Evolutionary conservation across 2,329 filamentous ascomycete species (phyloP).

Genomic region (Colletotrichum sansevieriae): DNA sequence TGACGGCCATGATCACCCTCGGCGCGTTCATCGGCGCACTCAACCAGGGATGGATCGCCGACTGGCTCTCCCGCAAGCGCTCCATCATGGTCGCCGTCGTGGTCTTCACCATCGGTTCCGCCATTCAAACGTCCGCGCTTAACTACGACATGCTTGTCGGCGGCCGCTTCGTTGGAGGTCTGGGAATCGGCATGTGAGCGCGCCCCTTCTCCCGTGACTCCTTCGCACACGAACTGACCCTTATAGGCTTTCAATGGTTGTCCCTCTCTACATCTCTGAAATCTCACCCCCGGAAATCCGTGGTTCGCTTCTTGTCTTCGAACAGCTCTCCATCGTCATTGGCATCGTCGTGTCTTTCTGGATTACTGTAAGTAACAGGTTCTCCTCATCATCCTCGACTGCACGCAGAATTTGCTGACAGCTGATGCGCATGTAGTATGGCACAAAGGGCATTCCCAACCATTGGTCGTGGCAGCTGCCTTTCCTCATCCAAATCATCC

Average conservation of each 20-base stretch:
- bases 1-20: constrained; percentile 63
- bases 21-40: constrained; percentile 66
- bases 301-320: constrained; percentile 51
- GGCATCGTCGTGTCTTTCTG: constrained; percentile 49
- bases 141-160: constrained; percentile 59
- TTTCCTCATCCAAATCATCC: constrained; percentile 49
- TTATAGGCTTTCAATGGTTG: constrained; percentile 58
- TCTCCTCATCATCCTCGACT: no score
- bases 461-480: constrained; percentile 47
- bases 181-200: constrained; percentile 58
- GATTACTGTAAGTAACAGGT: constrained; percentile 40
- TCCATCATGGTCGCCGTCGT: constrained; percentile 50
- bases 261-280: constrained; percentile 60
- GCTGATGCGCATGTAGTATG: constrained; percentile 7
- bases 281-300: constrained; percentile 54
- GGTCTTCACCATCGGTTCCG: constrained; percentile 48
- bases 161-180: constrained; percentile 62
- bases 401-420: no score
- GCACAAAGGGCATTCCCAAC: constrained; percentile 42
- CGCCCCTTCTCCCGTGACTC: accelerated
- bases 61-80: constrained; percentile 48
- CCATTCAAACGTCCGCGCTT: constrained; percentile 50
- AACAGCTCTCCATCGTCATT: constrained; percentile 49
- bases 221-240: background rate
- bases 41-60: constrained; percentile 60